Evolutionary conservation across 2,329 filamentous ascomycete genomes (phyloP).

Genomic region (Verticillium longisporum): DNA sequence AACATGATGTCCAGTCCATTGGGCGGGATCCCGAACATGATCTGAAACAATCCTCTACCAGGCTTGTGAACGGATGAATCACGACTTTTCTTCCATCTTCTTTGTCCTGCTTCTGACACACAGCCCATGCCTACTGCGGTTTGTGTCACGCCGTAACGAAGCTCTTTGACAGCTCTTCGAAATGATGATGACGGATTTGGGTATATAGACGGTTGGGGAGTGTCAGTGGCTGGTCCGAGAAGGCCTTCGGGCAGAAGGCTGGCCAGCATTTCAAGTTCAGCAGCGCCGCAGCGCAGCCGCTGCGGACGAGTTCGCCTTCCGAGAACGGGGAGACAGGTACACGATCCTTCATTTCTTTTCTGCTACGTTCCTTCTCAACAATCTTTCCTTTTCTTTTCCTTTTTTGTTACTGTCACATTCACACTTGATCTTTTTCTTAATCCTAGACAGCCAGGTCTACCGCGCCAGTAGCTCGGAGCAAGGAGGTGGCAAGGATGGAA

Average conservation of each 20-base stretch:
- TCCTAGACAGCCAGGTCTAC: constrained; percentile 1
- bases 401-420: neutral
- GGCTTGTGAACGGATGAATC: neutral
- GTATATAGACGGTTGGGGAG: neutral
- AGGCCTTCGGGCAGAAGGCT: neutral
- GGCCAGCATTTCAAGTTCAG: neutral
- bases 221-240: neutral
- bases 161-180: neutral
- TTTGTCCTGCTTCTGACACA: neutral
- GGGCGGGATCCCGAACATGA: neutral
- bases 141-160: neutral
- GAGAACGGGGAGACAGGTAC: neutral
- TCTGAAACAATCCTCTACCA: neutral
- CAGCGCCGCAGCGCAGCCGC: neutral
- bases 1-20: constrained; percentile 2
- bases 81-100: neutral
- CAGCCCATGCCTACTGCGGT: neutral
- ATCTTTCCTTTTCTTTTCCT: neutral
- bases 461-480: neutral
- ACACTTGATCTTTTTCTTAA: neutral
- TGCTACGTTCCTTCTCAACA: neutral
- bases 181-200: neutral
- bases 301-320: neutral
- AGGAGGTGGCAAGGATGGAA: constrained; percentile 1
- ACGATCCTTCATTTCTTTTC: neutral